Evolutionary conservation across 73 alveolate genomes (phyloP).

Genomic region (Diophrys appendiculata): DNA sequence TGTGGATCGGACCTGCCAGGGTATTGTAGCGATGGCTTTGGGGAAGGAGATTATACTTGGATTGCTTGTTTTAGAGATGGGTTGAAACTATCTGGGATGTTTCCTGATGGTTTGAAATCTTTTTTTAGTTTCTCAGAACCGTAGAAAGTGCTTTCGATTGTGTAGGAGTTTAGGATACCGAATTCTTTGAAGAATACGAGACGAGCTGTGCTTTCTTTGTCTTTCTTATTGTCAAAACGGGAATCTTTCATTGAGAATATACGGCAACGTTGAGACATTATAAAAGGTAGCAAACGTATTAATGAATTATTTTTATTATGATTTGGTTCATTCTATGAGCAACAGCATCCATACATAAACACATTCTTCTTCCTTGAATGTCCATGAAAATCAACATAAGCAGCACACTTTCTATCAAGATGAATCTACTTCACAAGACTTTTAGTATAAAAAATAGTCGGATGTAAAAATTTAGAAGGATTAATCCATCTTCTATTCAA

Average conservation of each 20-base stretch:
- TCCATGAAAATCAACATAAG: slow-evolving; percentile 80
- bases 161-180: slow-evolving; percentile 47
- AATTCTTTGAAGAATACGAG: slow-evolving; percentile 62
- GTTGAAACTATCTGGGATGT: no score
- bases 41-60: no score
- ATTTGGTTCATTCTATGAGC: slow-evolving; percentile 27
- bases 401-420: slow-evolving; percentile 34
- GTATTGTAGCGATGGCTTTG: no score
- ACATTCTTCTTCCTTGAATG: slow-evolving; percentile 65
- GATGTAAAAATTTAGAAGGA: slow-evolving; percentile 82
- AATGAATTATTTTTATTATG: slow-evolving; percentile 27
- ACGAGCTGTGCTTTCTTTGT: slow-evolving; percentile 67
- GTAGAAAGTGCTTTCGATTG: slow-evolving; percentile 63
- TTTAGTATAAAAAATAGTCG: slow-evolving; percentile 75
- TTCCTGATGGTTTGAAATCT: slow-evolving; percentile 6
- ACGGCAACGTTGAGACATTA: slow-evolving; percentile 34
- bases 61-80: no score
- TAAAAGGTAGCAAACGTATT: slow-evolving; percentile 48
- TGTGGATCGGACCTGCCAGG: no score
- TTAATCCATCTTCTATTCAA: slow-evolving; percentile 88
- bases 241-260: slow-evolving; percentile 53
- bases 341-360: slow-evolving; percentile 53
- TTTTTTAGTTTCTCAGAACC: slow-evolving; percentile 57
- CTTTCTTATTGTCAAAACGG: slow-evolving; percentile 54
- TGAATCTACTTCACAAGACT: slow-evolving; percentile 62